phyloP scores from a whole-genome alignment of 306 rosid genomes.

The Castanospermum australe region DNA sequence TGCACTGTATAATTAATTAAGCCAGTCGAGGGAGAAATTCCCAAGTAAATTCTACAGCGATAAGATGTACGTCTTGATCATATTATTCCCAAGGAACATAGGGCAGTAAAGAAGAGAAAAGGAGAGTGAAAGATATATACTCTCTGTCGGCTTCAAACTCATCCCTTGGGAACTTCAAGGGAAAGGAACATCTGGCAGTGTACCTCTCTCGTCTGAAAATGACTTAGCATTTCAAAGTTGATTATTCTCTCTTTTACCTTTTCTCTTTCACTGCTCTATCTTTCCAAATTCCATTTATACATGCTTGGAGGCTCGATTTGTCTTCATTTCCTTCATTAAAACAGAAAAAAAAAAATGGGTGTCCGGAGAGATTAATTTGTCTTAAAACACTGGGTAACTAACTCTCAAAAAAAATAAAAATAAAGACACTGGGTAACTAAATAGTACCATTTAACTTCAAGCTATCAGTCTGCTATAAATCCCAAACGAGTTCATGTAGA shows the following conservation, averaged over 20 bases:
- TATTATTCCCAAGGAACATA: conserved; percentile 50
- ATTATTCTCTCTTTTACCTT: conserved; percentile 46
- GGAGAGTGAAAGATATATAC: conserved; percentile 60
- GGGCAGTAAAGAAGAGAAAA: conserved; percentile 50
- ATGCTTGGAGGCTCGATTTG: conserved; percentile 31
- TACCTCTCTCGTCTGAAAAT: conserved; percentile 32
- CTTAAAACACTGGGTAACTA: conserved; percentile 50
- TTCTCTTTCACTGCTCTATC: conserved; percentile 35
- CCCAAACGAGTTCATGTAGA: neutral
- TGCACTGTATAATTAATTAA: no score
- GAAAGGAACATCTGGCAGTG: conserved; percentile 36
- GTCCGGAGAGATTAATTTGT: conserved; percentile 47
- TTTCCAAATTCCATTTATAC: conserved; percentile 35
- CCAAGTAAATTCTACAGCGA: conserved; percentile 19
- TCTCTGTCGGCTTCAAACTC: conserved; percentile 63
- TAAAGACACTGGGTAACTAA: no score
- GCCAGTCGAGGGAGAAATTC: neutral
- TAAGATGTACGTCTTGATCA: conserved; percentile 45
- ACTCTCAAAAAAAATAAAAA: no score
- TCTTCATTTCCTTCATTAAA: conserved; percentile 18
- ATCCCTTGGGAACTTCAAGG: conserved; percentile 44
- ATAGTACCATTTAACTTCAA: no score
- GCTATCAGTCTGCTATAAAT: no score
- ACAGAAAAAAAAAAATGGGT: neutral
- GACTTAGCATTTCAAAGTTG: conserved; percentile 39